Evolutionary conservation across 2,329 filamentous ascomycete genomes (phyloP).

Genomic region (Clarireedia paspali): DNA sequence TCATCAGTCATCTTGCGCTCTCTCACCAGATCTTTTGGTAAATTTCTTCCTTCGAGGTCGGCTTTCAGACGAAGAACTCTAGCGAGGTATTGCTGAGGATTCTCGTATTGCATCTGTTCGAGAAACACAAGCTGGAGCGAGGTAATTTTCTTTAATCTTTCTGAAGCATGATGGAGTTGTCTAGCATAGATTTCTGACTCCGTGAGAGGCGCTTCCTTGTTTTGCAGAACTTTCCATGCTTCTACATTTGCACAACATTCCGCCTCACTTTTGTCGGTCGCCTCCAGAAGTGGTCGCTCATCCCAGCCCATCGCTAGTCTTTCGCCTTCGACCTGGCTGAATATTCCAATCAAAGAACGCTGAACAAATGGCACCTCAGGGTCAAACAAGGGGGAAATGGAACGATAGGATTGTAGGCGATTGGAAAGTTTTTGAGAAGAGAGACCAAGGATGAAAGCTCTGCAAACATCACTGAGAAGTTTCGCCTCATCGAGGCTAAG

Average conservation of each 20-base stretch:
- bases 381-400: conserved; percentile 35
- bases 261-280: conserved; percentile 30
- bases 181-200: conserved; percentile 46
- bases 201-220: conserved; percentile 29
- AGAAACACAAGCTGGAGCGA: conserved; percentile 46
- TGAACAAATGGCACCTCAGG: conserved; percentile 13
- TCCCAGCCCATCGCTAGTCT: conserved; percentile 42
- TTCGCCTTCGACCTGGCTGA: conserved; percentile 50
- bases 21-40: not conserved
- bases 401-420: conserved; percentile 40
- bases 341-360: conserved; percentile 46
- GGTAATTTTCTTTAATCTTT: conserved; percentile 43
- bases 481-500: conserved; percentile 34
- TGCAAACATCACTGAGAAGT: conserved; percentile 44
- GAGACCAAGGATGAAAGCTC: conserved; percentile 48
- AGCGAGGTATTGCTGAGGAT: conserved; percentile 40
- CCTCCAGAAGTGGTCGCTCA: conserved; percentile 29
- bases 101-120: conserved; percentile 46
- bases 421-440: conserved; percentile 37
- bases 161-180: conserved; percentile 41
- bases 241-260: conserved; percentile 33
- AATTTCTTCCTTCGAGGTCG: conserved; percentile 27
- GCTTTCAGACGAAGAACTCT: conserved; percentile 37
- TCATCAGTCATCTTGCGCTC: conserved; percentile 5
- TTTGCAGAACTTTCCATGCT: conserved; percentile 36